These are phyloP conservation scores for Chlorella sorokiniana DNA, from an alignment of 139 green algal species.

Conservation along the genomic window DNA sequence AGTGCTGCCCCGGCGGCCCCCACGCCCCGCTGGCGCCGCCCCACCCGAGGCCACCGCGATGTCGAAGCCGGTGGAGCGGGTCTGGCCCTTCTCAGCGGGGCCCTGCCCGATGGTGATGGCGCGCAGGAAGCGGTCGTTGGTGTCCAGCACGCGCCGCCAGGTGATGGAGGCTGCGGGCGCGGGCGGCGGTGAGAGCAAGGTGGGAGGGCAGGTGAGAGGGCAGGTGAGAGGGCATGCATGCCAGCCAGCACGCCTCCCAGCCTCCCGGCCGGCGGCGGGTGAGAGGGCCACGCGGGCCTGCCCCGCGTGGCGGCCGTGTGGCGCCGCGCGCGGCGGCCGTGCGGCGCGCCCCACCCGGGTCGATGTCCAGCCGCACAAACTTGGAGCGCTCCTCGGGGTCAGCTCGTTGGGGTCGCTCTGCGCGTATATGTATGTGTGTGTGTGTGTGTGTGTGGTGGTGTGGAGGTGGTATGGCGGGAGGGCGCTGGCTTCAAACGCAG, in stretches of 20 bases:
- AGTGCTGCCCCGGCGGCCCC: too few species aligned
- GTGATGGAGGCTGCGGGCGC: constrained; percentile 48
- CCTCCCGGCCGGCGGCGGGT: neutral
- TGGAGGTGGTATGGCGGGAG: neutral
- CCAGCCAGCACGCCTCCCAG: neutral
- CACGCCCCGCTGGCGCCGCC: too few species aligned
- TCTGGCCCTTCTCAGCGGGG: constrained; percentile 56
- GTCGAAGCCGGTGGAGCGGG: constrained; percentile 86
- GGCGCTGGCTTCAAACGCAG: too few species aligned
- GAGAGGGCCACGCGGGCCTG: neutral
- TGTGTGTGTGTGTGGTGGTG: neutral
- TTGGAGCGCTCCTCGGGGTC: constrained; percentile 81
- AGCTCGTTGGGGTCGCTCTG: constrained; percentile 84
- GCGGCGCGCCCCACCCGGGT: constrained; percentile 50
- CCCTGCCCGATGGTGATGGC: constrained; percentile 87
- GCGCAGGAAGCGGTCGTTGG: constrained; percentile 94
- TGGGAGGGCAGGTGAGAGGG: neutral
- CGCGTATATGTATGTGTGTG: too few species aligned
- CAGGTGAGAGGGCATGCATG: neutral
- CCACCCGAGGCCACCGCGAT: constrained; percentile 83
- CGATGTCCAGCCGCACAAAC: constrained; percentile 95
- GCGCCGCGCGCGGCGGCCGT: too few species aligned
- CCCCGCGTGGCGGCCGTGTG: too few species aligned
- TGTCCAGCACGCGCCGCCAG: constrained; percentile 97
- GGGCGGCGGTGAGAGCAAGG: neutral